These are phyloP conservation scores for Oropetium thomaeum DNA, from an alignment of 176 grass and related monocot species.

Conservation along the genomic window DNA sequence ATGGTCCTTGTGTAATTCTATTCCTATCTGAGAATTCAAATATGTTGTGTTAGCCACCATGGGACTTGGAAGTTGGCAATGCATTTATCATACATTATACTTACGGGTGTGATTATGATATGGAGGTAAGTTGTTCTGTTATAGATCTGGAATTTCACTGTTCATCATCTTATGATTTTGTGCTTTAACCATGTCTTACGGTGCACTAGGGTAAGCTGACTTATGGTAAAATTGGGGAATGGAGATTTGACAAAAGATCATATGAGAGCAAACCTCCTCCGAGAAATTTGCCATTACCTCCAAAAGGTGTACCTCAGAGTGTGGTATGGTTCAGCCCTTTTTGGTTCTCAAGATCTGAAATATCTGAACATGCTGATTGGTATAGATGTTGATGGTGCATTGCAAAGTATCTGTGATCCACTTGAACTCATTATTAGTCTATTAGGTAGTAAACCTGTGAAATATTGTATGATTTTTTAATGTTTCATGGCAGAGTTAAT, in stretches of 20 bases:
- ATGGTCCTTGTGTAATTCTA: constrained; percentile 6
- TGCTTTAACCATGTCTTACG: constrained; percentile 20
- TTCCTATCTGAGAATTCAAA: constrained; percentile 22
- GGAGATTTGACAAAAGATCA: constrained; percentile 96
- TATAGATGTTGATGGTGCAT: not conserved
- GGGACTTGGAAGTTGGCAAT: constrained; percentile 78
- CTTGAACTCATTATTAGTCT: not conserved
- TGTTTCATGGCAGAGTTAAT: constrained; percentile 4
- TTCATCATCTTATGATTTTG: not conserved
- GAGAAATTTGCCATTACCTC: constrained; percentile 81
- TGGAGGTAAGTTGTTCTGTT: constrained; percentile 53
- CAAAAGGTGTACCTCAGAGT: constrained; percentile 70
- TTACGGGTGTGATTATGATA: constrained; percentile 89
- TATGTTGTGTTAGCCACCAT: constrained; percentile 75
- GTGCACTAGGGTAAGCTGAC: constrained; percentile 66
- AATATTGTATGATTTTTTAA: not conserved
- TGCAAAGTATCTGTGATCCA: not conserved
- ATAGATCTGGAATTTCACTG: constrained; percentile 2
- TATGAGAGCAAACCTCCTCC: constrained; percentile 57
- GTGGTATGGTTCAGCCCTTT: constrained; percentile 63
- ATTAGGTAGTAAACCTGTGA: not conserved
- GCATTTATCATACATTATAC: constrained; percentile 98
- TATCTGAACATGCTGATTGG: not conserved
- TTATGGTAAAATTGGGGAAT: constrained; percentile 93
- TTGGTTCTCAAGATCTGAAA: not conserved